Evolutionary conservation across 2,329 filamentous ascomycete genomes (phyloP).

Genomic region (Sordariomycetes sp.): DNA sequence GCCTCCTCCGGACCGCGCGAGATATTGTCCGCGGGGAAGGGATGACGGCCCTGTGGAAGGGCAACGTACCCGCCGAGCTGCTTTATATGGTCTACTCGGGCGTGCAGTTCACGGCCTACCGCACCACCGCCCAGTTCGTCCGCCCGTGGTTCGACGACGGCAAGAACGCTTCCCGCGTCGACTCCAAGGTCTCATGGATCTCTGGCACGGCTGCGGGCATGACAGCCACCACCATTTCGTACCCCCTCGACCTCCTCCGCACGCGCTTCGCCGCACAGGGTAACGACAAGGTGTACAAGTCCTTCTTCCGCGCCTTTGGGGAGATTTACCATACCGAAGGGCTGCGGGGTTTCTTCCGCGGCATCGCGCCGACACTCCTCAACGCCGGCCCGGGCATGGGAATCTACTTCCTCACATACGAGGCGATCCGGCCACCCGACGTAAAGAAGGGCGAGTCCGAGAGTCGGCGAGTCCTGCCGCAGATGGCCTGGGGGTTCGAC

Average conservation of each 20-base stretch:
- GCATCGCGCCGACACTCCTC: conserved; percentile 66
- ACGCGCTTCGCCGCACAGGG: conserved; percentile 97
- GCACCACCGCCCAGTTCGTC: conserved; percentile 59
- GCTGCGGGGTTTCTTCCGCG: conserved; percentile 71
- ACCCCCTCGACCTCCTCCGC: conserved; percentile 84
- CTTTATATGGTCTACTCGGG: conserved; percentile 89
- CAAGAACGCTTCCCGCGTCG: conserved; percentile 51
- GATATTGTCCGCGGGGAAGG: conserved; percentile 76
- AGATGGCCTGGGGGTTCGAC: conserved; percentile 61
- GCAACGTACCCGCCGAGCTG: conserved; percentile 89
- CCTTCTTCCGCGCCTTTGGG: conserved; percentile 55
- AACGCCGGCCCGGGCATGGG: conserved; percentile 98
- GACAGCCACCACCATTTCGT: conserved; percentile 71
- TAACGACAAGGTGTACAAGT: conserved; percentile 64
- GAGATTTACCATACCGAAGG: conserved; percentile 74
- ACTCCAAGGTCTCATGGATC: conserved; percentile 77
- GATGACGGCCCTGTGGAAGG: conserved; percentile 85
- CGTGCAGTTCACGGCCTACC: conserved; percentile 83
- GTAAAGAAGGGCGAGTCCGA: conserved; percentile 3
- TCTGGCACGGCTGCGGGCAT: conserved; percentile 77
- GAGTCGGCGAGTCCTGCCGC: neutral
- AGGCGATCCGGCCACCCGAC: conserved; percentile 51
- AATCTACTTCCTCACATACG: conserved; percentile 86
- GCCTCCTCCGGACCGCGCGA: conserved; percentile 63
- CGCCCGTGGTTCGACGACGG: conserved; percentile 33